These are phyloP conservation scores for Kalaharituber pfeilii DNA, from an alignment of 2,329 filamentous ascomycete species.

Conservation along the genomic window DNA sequence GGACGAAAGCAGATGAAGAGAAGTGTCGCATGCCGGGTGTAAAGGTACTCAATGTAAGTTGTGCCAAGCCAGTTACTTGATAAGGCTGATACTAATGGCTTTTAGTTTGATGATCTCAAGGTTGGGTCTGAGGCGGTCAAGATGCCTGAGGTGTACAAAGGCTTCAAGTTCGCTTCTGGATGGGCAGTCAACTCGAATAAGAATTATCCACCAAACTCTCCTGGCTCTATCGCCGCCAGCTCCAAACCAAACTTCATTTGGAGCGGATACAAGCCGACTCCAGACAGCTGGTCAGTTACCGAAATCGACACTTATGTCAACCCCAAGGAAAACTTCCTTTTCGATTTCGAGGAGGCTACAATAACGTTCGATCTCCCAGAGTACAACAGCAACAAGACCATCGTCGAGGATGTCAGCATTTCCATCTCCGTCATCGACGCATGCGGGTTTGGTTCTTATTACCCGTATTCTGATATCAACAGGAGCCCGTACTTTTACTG, in stretches of 20 bases:
- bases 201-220: neutral
- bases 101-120: slow-evolving; percentile 1
- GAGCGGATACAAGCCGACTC: neutral
- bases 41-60: neutral
- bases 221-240: neutral
- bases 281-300: neutral
- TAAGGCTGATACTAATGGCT: neutral
- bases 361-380: neutral
- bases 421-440: neutral
- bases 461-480: neutral
- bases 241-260: neutral
- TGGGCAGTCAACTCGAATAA: neutral
- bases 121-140: neutral
- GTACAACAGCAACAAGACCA: no score
- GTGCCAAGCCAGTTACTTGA: neutral
- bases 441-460: neutral
- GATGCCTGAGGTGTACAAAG: neutral
- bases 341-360: neutral
- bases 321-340: neutral
- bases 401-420: neutral
- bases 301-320: neutral
- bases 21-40: neutral
- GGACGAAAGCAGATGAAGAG: neutral
- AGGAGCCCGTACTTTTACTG: neutral
- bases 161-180: neutral